These are phyloP conservation scores for Leucosporidium creatinivorum DNA, from an alignment of 768 basidiomycete species.

Conservation along the genomic window DNA sequence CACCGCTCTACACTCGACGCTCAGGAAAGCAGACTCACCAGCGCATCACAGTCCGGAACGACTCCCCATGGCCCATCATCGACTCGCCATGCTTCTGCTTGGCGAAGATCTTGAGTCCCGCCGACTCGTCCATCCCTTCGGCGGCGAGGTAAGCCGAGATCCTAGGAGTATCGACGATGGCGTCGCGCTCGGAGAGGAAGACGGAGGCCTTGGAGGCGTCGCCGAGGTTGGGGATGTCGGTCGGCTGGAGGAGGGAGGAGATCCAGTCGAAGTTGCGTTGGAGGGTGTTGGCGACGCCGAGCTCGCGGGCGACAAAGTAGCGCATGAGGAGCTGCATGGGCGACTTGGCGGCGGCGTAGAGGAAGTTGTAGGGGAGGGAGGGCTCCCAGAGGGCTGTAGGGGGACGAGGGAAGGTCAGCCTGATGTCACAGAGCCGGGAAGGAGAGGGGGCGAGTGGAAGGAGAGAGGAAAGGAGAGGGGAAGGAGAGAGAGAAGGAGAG, in stretches of 20 bases:
- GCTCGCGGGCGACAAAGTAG: slow-evolving; percentile 77
- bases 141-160: slow-evolving; percentile 58
- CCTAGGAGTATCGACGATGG: slow-evolving; percentile 69
- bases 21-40: background rate
- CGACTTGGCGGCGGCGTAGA: slow-evolving; percentile 47
- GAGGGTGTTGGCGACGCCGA: slow-evolving; percentile 62
- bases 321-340: slow-evolving; percentile 61
- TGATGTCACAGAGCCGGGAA: slow-evolving; percentile 58
- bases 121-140: slow-evolving; percentile 9
- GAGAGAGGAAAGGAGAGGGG: too few species aligned
- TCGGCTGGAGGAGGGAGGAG: slow-evolving; percentile 76
- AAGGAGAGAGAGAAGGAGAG: too few species aligned
- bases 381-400: slow-evolving; percentile 64
- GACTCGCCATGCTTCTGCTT: slow-evolving; percentile 27
- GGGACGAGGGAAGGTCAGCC: too few species aligned
- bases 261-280: slow-evolving; percentile 38
- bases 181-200: slow-evolving; percentile 73
- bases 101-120: slow-evolving; percentile 23
- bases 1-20: background rate
- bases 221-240: slow-evolving; percentile 54
- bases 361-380: slow-evolving; percentile 78
- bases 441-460: slow-evolving; percentile 31
- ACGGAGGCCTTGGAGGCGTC: slow-evolving; percentile 62
- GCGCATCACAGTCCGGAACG: slow-evolving; percentile 19
- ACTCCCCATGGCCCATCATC: slow-evolving; percentile 22